Conservation (phyloP, 2,329 filamentous ascomycete species). For the Colletotrichum lupini region DNA sequence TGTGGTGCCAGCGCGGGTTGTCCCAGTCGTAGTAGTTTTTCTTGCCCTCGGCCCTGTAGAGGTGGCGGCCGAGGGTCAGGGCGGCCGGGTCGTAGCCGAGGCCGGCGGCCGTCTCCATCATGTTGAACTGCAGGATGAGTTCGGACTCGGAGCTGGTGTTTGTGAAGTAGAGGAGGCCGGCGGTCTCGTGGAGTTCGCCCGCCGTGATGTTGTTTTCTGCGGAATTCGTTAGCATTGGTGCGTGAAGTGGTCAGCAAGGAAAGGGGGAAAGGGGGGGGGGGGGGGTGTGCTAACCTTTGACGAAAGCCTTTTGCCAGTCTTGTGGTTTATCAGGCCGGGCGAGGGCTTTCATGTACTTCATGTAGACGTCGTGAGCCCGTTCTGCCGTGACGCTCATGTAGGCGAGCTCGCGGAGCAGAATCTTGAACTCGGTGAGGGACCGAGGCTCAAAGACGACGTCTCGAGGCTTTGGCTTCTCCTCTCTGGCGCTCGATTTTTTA, state of each 20-base stretch:
- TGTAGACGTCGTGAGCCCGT: constrained; percentile 17
- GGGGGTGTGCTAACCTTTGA: constrained; percentile 2
- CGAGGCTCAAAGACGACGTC: neutral
- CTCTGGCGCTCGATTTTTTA: neutral
- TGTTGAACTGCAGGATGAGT: neutral
- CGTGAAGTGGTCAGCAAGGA: neutral
- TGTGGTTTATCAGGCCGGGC: neutral
- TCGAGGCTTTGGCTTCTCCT: neutral
- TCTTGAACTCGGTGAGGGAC: constrained; percentile 4
- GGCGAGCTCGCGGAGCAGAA: neutral
- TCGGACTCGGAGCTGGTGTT: neutral
- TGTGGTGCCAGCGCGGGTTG: constrained; percentile 29
- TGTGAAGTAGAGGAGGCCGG: neutral
- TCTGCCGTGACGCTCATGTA: neutral
- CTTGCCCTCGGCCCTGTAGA: neutral
- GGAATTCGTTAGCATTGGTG: neutral
- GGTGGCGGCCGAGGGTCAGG: constrained; percentile 33
- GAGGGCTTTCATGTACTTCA: neutral
- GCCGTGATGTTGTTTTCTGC: constrained; percentile 9
- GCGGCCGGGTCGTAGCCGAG: constrained; percentile 45
- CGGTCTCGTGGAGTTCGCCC: constrained; percentile 12
- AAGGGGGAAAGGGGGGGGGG: no score
- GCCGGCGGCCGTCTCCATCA: constrained; percentile 47
- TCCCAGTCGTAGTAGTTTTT: constrained; percentile 37
- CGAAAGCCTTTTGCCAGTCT: constrained; percentile 13